Evolutionary conservation across 768 basidiomycete genomes (phyloP), one percentile per base, ranked within the genome.

Genomic region (Neoboletus brunneissimus): DNA sequence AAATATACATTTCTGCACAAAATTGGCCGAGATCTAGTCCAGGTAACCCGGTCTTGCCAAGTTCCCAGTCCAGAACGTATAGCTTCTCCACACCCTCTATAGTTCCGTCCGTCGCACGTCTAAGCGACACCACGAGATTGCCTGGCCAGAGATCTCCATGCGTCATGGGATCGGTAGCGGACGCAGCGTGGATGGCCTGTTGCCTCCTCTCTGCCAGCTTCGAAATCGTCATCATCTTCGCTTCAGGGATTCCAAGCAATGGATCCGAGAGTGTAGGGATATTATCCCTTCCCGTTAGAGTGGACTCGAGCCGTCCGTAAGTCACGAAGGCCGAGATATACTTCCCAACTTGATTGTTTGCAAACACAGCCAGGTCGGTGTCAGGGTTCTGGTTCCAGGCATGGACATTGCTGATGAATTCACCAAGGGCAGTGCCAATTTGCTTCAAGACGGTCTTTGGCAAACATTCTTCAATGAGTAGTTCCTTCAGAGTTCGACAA

Each of bases 91-190:
- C 60, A 11, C 57, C 58, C 15, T 58, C 66, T 51, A 56, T 47
- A 2, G 27, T 52, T 13, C 73, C 73, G 8, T 66, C 65, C 13
- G 41, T n/a, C 1, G 70, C 64, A 7, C 63, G 64, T 47, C 68
- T 68, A 12, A 77, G 64, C 12, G 61, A 67, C n/a, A 87, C 61
- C 57, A 87, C 72, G 45, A 88, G 59, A 62, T 89, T 88, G 0
- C 86, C 87, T 2, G 87, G 80, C 86, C 87, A 89, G 61, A 88
- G 84, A 66, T 89, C 88, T 0, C 88, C 87, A 12, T 71, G 71
- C 22, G 70, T 73, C 55, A 72, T 46, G 12, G 71, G 63, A 46
- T 75, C 74, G 35, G 64, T 54, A 29, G 66, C 31, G 3, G 59
- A 61, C 12, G 67, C 65, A 25, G 65, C 65, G 25, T 56, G 44